Evolutionary conservation across 805 yeast genomes (phyloP).

Genomic region (Lipomyces yamanashiensis): DNA sequence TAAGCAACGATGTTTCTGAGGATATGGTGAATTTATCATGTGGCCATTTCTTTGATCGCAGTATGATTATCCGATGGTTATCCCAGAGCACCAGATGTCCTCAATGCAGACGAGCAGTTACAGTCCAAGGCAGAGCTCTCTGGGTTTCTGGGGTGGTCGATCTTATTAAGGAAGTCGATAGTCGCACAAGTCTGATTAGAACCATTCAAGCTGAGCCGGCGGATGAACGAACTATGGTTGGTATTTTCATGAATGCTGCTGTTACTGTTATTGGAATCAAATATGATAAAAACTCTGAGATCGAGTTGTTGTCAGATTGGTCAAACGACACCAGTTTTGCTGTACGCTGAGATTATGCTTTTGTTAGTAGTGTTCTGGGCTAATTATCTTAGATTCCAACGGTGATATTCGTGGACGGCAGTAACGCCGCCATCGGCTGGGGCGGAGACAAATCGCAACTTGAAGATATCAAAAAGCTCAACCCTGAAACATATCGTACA

Average conservation of each 20-base stretch:
- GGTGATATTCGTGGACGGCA: constrained; percentile 14
- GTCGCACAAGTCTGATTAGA: not conserved
- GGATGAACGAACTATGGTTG: constrained; percentile 6
- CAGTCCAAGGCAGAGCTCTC: constrained; percentile 17
- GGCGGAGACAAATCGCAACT: constrained; percentile 14
- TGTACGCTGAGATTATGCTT: constrained; percentile 9
- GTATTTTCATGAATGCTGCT: constrained; percentile 15
- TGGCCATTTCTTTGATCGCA: constrained; percentile 24
- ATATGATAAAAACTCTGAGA: constrained; percentile 6
- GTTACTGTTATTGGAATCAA: constrained; percentile 23
- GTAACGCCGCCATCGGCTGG: constrained; percentile 16
- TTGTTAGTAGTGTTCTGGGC: too few species aligned
- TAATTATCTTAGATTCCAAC: constrained; percentile 19
- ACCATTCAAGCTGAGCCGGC: not conserved
- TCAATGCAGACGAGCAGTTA: constrained; percentile 13
- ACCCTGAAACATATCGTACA: not conserved
- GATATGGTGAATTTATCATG: constrained; percentile 28
- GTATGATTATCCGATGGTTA: constrained; percentile 16
- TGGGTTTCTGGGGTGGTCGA: constrained; percentile 21
- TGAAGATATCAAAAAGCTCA: not conserved
- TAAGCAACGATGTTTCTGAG: constrained; percentile 7
- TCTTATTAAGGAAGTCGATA: constrained; percentile 25
- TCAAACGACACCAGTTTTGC: constrained; percentile 14
- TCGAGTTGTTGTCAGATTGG: constrained; percentile 18
- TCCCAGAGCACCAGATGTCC: constrained; percentile 14